Base-by-base conservation (phyloP, 1,284 basidiomycete genomes). In the Cutaneotrichosporon dermatis region DNA sequence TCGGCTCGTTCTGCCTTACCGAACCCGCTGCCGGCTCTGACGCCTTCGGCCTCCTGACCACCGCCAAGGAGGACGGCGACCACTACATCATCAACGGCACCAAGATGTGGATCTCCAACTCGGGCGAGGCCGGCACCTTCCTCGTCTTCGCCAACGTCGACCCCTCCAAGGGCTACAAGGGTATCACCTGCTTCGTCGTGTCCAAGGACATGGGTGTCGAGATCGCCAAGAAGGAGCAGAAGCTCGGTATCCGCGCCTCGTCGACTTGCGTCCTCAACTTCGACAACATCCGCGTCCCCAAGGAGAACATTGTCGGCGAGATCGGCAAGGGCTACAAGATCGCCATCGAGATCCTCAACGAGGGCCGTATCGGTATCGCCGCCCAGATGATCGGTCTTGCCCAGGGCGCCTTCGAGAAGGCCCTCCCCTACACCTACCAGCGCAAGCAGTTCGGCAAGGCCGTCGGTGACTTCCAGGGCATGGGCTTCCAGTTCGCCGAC, bases 51-150 rank as follows among this genome's bases (percentile, higher is more conserved):
- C 83, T 99, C 55, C 92, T 96, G 78, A 95, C 96, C 2, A 88
- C 88, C 11, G 92, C 93, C 40, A 88, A 83, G 78, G 91, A 90
- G 76, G 89, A 92, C 62, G 60, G 63, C 51, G 65, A 72, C 59
- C 66, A 64, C 41, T 66, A 67, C 63, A 64, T 68, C 53, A 58
- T 65, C 48, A 68, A 68, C 61, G 66, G 64, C 42, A 90, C 89
- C 66, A 99, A 99, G 83, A 95, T 97, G 93, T 99, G 95, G 95
- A 99, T 99, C 71, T 98, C 96, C 51, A 99, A 99, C 82, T 93
- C 92, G 6, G 86, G 87, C 63, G 95, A 99, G 79, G 96, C 96
- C 5, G 93, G 93, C 58, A 85, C 98, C 63, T 84, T 84, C 76
- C 79, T 84, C 51, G 81, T 99, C 53, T 99, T 99, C 67, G 96